Conservation (phyloP, 371 early-diverging fungal genomes). For the Blakeslea trispora region DNA sequence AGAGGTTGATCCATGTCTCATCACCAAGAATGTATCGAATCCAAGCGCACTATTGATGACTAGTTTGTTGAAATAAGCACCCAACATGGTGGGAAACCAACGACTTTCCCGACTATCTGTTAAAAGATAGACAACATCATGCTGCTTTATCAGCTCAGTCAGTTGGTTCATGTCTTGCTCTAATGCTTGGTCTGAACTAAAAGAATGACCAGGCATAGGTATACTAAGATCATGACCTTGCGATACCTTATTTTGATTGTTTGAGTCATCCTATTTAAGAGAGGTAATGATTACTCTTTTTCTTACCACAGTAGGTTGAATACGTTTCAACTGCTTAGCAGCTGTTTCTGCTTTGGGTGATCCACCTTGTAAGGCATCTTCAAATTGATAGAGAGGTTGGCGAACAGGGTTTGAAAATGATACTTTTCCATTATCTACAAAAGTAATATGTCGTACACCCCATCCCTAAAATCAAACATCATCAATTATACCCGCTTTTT, state of each 20-base stretch:
- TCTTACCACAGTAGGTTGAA: conserved; percentile 83
- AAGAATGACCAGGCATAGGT: conserved; percentile 90
- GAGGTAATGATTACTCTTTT: no score
- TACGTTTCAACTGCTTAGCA: conserved; percentile 66
- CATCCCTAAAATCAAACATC: conserved; percentile 66
- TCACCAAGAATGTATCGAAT: conserved; percentile 94
- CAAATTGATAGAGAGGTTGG: conserved; percentile 90
- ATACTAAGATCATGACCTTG: conserved; percentile 71
- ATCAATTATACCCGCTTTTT: neutral
- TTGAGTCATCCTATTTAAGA: no score
- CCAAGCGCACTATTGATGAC: conserved; percentile 95
- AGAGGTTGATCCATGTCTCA: conserved; percentile 85
- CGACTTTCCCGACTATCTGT: conserved; percentile 95
- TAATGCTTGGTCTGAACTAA: conserved; percentile 45
- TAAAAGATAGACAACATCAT: conserved; percentile 88
- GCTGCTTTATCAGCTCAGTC: conserved; percentile 61
- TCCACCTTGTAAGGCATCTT: conserved; percentile 79
- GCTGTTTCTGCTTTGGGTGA: conserved; percentile 89
- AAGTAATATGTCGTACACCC: conserved; percentile 92
- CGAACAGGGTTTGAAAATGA: conserved; percentile 96
- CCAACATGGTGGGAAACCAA: conserved; percentile 93
- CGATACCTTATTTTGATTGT: no score
- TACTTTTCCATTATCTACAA: conserved; percentile 91
- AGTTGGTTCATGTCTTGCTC: conserved; percentile 59
- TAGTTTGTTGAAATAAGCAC: conserved; percentile 61